Conservation (phyloP, 1,139 yeast species). For the Geotrichum aggregatum region DNA sequence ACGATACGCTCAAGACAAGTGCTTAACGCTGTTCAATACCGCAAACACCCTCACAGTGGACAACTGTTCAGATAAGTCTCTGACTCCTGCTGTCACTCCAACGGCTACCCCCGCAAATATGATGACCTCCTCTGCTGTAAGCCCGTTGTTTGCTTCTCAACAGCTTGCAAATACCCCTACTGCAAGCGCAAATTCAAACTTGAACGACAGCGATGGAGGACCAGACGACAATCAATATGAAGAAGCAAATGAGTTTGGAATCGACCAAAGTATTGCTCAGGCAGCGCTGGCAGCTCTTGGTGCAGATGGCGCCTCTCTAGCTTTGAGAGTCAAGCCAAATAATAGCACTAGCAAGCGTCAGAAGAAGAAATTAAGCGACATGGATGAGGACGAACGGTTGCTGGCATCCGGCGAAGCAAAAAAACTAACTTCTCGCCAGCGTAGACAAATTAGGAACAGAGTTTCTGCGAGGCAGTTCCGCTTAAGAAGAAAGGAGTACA, state of each 20-base stretch:
- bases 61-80: neutral
- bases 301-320: conserved; percentile 15
- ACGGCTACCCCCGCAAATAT: too few species aligned
- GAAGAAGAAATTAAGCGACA: conserved; percentile 20
- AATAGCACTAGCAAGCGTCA: neutral
- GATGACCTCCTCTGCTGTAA: too few species aligned
- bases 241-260: conserved; percentile 18
- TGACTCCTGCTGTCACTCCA: neutral
- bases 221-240: conserved; percentile 12
- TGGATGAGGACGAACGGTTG: conserved; percentile 35
- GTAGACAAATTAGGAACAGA: conserved; percentile 36
- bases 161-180: too few species aligned
- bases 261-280: conserved; percentile 19
- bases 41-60: neutral
- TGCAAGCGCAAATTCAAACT: neutral
- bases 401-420: conserved; percentile 35
- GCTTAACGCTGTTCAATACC: conserved; percentile 16
- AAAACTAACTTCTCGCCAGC: conserved; percentile 33
- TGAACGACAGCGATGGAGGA: conserved; percentile 12
- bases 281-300: conserved; percentile 22
- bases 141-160: too few species aligned
- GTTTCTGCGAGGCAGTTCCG: conserved; percentile 38
- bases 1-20: conserved; percentile 18
- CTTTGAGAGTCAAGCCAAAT: neutral
- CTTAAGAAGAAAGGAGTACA: conserved; percentile 37